Conservation (phyloP, 148 eudicot genomes). For the Spergularia marina region DNA sequence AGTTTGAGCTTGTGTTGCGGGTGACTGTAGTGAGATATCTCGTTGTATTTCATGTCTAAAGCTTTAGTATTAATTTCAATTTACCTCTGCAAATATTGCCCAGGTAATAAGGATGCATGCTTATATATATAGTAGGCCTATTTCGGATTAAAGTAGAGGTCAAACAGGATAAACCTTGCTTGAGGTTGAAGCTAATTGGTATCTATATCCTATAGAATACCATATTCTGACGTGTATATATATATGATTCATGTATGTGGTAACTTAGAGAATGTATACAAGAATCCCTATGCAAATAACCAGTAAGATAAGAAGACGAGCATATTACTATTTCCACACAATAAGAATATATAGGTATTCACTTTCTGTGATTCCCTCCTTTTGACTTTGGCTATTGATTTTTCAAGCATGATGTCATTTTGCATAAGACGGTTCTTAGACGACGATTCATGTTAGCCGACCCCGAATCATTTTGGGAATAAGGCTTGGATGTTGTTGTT, state of each 20-base stretch:
- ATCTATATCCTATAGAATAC: constrained; percentile 18
- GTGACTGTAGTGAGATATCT: constrained; percentile 74
- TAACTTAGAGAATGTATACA: not conserved
- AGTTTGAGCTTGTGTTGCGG: constrained; percentile 76
- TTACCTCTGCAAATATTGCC: not conserved
- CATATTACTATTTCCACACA: constrained; percentile 15
- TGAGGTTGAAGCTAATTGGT: constrained; percentile 30
- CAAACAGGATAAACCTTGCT: constrained; percentile 22
- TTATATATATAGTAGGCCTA: not conserved
- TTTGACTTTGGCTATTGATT: constrained; percentile 19
- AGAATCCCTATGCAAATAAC: not conserved
- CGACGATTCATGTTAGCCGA: too few relatives aligned
- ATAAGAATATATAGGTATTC: constrained; percentile 13
- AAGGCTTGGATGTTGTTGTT: too few relatives aligned
- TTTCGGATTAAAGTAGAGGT: not conserved
- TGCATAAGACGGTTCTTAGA: too few relatives aligned
- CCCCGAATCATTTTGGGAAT: too few relatives aligned
- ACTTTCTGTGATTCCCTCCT: constrained; percentile 21
- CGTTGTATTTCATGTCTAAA: constrained; percentile 63
- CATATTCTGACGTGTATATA: constrained; percentile 16
- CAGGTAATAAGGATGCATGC: not conserved
- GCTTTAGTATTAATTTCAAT: not conserved
- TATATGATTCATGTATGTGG: not conserved
- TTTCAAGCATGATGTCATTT: too few relatives aligned
- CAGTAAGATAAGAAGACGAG: constrained; percentile 5